Evolutionary conservation across 2,329 filamentous ascomycete species (phyloP).

Genomic region (Fusarium multiceps): DNA sequence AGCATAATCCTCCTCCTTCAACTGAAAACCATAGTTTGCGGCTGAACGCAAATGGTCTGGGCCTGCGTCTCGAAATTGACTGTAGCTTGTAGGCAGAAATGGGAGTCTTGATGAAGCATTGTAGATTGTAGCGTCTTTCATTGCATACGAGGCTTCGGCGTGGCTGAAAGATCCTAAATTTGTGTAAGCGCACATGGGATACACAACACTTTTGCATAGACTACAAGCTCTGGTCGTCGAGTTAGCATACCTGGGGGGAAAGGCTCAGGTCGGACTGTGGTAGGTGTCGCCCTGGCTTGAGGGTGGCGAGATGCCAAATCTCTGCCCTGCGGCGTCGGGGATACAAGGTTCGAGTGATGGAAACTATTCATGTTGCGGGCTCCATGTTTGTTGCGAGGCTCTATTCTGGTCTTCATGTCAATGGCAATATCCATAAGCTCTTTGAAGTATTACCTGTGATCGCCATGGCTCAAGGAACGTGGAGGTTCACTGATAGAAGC

Average conservation of each 20-base stretch:
- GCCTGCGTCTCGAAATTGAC: conserved; percentile 39
- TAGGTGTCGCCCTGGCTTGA: conserved; percentile 39
- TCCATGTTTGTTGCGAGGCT: conserved; percentile 49
- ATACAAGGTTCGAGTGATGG: conserved; percentile 54
- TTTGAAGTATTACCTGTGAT: conserved; percentile 42
- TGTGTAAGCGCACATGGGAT: conserved; percentile 20
- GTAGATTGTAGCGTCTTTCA: conserved; percentile 50
- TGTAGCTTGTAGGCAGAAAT: conserved; percentile 37
- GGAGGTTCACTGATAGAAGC: conserved; percentile 43
- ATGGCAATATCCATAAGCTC: not conserved
- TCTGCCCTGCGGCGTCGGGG: conserved; percentile 50
- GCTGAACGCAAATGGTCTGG: conserved; percentile 47
- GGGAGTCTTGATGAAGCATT: conserved; percentile 47
- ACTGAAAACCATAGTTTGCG: conserved; percentile 39
- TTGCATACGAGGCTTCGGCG: conserved; percentile 44
- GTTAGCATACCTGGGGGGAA: conserved; percentile 29
- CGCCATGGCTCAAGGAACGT: conserved; percentile 35
- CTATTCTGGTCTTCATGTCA: conserved; percentile 45
- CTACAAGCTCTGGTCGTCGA: too few species aligned
- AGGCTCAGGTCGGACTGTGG: conserved; percentile 31
- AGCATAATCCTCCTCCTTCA: conserved; percentile 47
- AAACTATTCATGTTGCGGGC: conserved; percentile 53
- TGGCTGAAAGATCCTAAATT: conserved; percentile 44
- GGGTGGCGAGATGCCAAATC: conserved; percentile 45
- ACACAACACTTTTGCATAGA: not conserved